Percentiles rank a stretch among this genome's conserved stretches.
phyloP scores from a whole-genome alignment of 192 early-diverging fungal species.

The Spizellomyces sp. region DNA sequence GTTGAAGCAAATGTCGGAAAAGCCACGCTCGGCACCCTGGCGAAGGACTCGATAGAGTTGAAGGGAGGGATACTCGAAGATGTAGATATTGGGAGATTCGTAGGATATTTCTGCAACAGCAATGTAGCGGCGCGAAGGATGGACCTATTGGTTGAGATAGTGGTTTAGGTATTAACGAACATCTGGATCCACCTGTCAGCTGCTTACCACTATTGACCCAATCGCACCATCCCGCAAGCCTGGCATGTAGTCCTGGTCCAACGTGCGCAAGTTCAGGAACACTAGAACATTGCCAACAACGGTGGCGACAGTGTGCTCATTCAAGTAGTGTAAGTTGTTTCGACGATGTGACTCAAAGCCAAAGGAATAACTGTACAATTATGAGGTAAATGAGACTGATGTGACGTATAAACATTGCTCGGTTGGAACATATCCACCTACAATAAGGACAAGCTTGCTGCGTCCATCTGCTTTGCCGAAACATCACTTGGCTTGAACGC shows the following conservation, averaged over 20 bases:
- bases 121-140: conserved; percentile 52
- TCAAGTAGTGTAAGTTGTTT: conserved; percentile 55
- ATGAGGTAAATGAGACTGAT: background rate
- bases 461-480: conserved; percentile 35
- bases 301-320: conserved; percentile 48
- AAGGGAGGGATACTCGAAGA: conserved; percentile 57
- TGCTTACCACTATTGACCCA: conserved; percentile 52
- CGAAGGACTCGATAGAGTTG: conserved; percentile 47
- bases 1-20: conserved; percentile 58
- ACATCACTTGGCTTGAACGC: conserved; percentile 23
- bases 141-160: conserved; percentile 36
- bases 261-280: conserved; percentile 54
- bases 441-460: conserved; percentile 35
- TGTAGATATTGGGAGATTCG: conserved; percentile 54
- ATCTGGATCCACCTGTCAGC: background rate
- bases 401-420: background rate
- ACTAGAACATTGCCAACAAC: conserved; percentile 59
- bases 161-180: background rate
- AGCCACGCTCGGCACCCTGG: conserved; percentile 49
- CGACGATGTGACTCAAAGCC: conserved; percentile 61
- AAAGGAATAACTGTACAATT: conserved; percentile 42
- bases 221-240: conserved; percentile 56
- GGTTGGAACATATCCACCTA: conserved; percentile 13
- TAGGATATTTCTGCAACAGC: conserved; percentile 55
- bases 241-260: conserved; percentile 50